A percentile compares a stretch with the other conserved stretches of the same genome.
Conservation (phyloP, 2,329 filamentous ascomycete species). For the Dichotomopilus funicola region DNA sequence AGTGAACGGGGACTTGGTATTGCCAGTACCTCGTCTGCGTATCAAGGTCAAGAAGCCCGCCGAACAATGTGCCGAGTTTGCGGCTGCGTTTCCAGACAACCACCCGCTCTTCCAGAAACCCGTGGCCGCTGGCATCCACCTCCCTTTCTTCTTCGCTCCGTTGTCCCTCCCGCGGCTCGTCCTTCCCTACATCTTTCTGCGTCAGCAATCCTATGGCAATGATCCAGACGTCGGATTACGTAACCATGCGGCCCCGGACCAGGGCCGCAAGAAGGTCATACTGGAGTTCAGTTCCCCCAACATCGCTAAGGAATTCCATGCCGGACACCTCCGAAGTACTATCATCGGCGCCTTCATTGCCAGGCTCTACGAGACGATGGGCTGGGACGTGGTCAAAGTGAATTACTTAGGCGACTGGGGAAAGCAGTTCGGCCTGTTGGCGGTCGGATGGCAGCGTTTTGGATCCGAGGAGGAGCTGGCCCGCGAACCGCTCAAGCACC, state of each 20-base stretch:
- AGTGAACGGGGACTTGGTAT: constrained; percentile 27
- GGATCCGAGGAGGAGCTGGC: constrained; percentile 58
- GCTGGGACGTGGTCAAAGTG: constrained; percentile 64
- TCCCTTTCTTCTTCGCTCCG: constrained; percentile 62
- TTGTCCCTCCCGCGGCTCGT: constrained; percentile 49
- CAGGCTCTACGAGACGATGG: constrained; percentile 61
- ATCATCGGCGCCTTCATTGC: constrained; percentile 69
- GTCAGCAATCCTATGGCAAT: constrained; percentile 48
- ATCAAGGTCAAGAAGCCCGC: constrained; percentile 4
- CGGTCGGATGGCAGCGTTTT: constrained; percentile 61
- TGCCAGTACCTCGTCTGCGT: constrained; percentile 29
- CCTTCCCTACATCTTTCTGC: constrained; percentile 52
- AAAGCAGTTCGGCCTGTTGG: constrained; percentile 62
- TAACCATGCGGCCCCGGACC: background rate
- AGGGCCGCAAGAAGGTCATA: constrained; percentile 41
- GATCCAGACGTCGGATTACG: background rate
- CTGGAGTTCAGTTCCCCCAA: constrained; percentile 73
- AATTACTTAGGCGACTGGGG: constrained; percentile 80
- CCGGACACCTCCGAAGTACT: constrained; percentile 67
- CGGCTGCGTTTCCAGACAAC: background rate
- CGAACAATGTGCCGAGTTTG: background rate
- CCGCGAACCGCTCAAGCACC: constrained; percentile 62
- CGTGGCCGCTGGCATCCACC: constrained; percentile 49
- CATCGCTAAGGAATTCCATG: constrained; percentile 71
- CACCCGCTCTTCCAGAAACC: constrained; percentile 53